Base-by-base conservation (phyloP, 768 basidiomycete genomes). In the Podaxis pistillaris region DNA sequence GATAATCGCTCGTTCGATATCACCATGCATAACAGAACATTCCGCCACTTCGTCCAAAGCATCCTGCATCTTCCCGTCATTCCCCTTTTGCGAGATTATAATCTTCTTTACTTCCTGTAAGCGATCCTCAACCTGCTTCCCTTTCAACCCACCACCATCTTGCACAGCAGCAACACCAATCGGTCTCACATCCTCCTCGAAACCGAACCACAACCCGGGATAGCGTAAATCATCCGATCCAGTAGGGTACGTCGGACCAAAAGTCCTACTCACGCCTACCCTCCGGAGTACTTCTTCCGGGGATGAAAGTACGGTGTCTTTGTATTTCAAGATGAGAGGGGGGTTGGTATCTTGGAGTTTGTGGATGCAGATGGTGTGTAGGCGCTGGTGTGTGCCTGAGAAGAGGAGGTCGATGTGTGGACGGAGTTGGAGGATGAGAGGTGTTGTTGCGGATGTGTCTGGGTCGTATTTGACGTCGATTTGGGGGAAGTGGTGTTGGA, bases 371-470 rank as follows among this genome's bases (percentile, higher is more conserved):
- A 94, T 91, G 5, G 89, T 92, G 60, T 90, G 89, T 19, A 94
- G 79, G 22, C 92, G 85, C 67, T 94, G 93, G 63, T 88, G 82
- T 66, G 83, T 83, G 11, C 88, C 86, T 17, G 92, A 91, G 74
- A 94, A 94, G 49, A 94, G 79, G n/a, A 94, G 82, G 71, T 93
- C 91, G 58, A 94, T 78, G 70, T 94, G 89, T 1, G 92, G 92
- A 17, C 88, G 86, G 28, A 93, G 75, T 68, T 93, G 90, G 0
- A 94, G 75, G 68, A 94, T 82, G 24, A 94, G 79, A 1, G 91
- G 91, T 0, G 91, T 89, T 1, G 82, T 86, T 12, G 84, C 78
- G 13, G 89, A 82, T 33, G 86, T 74, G 67, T 91, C 89, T 30
- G 85, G 83, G 70, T 94, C 92, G 67, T 87, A 93, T 75, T 92